Percentiles rank a stretch among this genome's conserved stretches.
Evolutionary conservation across 495 filamentous ascomycete genomes (phyloP).

Genomic region (Aspergillus biplanus): DNA sequence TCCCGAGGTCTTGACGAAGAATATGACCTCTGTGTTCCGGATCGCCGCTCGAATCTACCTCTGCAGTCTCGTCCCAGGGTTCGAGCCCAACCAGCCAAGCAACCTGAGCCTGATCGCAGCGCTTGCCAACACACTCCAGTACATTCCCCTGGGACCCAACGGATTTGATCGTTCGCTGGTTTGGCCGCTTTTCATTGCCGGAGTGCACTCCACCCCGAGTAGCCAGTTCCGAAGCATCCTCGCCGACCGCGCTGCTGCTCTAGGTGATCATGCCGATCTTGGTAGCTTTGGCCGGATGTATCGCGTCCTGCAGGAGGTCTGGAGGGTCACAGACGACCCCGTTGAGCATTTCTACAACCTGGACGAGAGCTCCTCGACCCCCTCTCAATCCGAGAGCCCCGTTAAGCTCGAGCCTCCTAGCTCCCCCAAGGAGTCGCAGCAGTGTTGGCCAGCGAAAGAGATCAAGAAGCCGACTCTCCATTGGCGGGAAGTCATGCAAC

Average conservation of each 20-base stretch:
- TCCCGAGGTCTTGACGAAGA: conserved; percentile 78
- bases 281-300: conserved; percentile 87
- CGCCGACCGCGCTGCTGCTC: conserved; percentile 64
- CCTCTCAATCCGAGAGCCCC: conserved; percentile 20
- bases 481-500: conserved; percentile 94
- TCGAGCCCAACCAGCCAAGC: conserved; percentile 69
- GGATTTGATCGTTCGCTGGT: conserved; percentile 91
- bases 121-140: conserved; percentile 69
- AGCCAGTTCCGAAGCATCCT: conserved; percentile 80
- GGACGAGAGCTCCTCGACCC: conserved; percentile 31
- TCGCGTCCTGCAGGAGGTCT: conserved; percentile 78
- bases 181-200: conserved; percentile 90
- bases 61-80: conserved; percentile 89
- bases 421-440: conserved; percentile 21
- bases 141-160: conserved; percentile 75
- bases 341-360: conserved; percentile 24
- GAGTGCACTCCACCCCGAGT: conserved; percentile 67
- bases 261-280: conserved; percentile 75
- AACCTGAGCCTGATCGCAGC: conserved; percentile 75
- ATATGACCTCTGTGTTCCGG: conserved; percentile 88
- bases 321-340: conserved; percentile 69
- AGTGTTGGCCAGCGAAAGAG: conserved; percentile 20
- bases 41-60: conserved; percentile 93
- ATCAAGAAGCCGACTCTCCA: conserved; percentile 57
- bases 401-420: conserved; percentile 29